Base-by-base conservation (phyloP, 805 yeast genomes). In the Pichia phayaonensis region DNA sequence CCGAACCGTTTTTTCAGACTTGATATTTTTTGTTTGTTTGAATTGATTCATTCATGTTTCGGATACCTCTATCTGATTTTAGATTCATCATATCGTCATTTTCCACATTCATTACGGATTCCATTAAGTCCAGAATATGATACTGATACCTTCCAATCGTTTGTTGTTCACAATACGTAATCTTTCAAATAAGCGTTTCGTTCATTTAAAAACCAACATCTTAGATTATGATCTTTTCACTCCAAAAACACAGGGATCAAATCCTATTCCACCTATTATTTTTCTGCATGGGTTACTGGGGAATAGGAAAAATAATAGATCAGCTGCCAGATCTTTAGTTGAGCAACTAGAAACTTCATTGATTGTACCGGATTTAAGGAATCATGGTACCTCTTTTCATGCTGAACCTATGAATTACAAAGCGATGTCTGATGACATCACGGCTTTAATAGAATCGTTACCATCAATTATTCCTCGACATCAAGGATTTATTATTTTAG, bases 281-380 rank as follows among this genome's bases (percentile, higher is more conserved):
- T 79, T 92, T 21, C 68, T 90, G 36, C 99, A 92, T 64, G 99
- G 99, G 0, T 68, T 92, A 20, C 83, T 92, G 61, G 98, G 98
- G 2, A 82, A 86, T 54, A 83, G 80, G 54, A 66, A 76, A 29
- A 92, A 90, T 66, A 88, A 87, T 60, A 70, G 96, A 52, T 73
- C 88, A 0, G 86, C 90, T 15, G 85, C 88, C 12, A 77, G 79
- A 60, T 71, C 69, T 47, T 64, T 84, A 39, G 72, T 80, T 15
- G 54, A 56, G 18, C 38, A 34, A 13, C 62, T 84, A 53, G 62
- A 68, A n/a, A 70, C 87, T 21, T 77, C 80, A 47, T 79, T 86
- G 1, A 80, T 77, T 57, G 73, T 83, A 46, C 70, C 86, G 18
- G 98, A 92, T 64, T 71, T 90, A 51, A 72, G 98, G 51, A 92